Base-by-base conservation (phyloP, 2,329 filamentous ascomycete species). In the Diaporthe capsici region DNA sequence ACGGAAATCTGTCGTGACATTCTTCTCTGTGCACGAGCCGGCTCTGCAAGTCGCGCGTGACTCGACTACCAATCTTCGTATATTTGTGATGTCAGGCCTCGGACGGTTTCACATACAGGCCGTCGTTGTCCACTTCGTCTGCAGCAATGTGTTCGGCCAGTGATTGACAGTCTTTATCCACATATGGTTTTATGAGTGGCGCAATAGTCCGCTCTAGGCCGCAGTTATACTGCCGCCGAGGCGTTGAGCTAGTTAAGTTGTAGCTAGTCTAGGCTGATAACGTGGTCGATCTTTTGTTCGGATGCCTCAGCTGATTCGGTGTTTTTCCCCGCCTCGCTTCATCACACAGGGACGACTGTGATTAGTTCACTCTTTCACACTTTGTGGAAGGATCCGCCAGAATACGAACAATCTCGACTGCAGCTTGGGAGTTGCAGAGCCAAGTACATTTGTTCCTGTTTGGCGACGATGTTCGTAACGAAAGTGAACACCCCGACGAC, bases 241-340 rank as follows among this genome's bases (percentile, higher is more conserved):
- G 47, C 44, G 31, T 31, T 20, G 63, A 25, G 31, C 63, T 68
- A 68, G 63, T 39, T 68, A 4, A 6, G 1, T 39, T 68, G 12
- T 53, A 25, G 63, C 28, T 68, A 68, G 63, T 22, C 8, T 53
- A n/a, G 63, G 63, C 63, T 68, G 44, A 15, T 17, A 12, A 17
- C 20, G 25, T 67, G 28, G 63, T 51, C 12, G 63, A 51, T 67
- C 63, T 51, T 67, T 51, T 51, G 42, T 67, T 51, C 28, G 22
- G 28, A 20, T 34, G 42, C 42, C 13, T 67, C 44, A 47, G 61
- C 61, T 67, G 25, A 49, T 34, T 34, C 25, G 39, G 31, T 2
- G 25, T 13, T 10, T 10, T 49, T 25, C 25, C 42, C 25, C 42
- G 25, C 17, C 10, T 65, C 17, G 25, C 42, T 25, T n/a, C 42